Percentiles rank a stretch among this genome's conserved stretches.
phyloP scores from a whole-genome alignment of 2,329 filamentous ascomycete genomes.

The Exophiala viscosa region DNA sequence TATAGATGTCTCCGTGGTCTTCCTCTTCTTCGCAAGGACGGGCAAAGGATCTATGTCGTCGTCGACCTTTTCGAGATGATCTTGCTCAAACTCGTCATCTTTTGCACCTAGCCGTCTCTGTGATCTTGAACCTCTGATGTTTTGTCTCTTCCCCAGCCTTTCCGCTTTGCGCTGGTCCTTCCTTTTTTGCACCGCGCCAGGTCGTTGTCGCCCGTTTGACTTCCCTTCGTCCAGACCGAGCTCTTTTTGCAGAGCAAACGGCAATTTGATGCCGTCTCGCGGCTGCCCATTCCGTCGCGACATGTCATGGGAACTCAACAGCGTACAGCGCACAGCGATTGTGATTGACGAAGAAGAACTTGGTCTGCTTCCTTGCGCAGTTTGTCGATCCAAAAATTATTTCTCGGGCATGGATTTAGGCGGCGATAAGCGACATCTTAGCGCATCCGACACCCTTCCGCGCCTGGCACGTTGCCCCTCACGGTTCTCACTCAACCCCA shows the following conservation, averaged over 20 bases:
- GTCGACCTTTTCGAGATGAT: constrained; percentile 12
- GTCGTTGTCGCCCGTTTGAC: constrained; percentile 25
- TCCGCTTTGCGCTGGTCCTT: constrained; percentile 67
- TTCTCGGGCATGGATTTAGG: no score
- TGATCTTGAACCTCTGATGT: constrained; percentile 15
- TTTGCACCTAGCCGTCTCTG: constrained; percentile 16
- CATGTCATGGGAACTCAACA: no score
- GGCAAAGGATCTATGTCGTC: neutral
- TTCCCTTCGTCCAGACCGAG: constrained; percentile 31
- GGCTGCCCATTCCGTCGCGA: constrained; percentile 3
- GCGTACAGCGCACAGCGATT: no score
- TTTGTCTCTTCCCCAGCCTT: constrained; percentile 57
- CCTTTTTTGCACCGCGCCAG: constrained; percentile 37
- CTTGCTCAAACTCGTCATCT: constrained; percentile 23
- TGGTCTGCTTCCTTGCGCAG: no score
- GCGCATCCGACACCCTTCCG: no score
- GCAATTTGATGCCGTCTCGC: constrained; percentile 21
- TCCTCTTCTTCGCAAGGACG: constrained; percentile 20
- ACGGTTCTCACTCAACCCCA: no score
- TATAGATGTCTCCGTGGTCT: constrained; percentile 4
- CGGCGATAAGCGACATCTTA: no score
- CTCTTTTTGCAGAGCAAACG: constrained; percentile 24
- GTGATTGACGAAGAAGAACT: no score
- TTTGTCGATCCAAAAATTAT: no score
- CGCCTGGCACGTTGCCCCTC: no score